Evolutionary conservation across 345 rosid genomes (phyloP).

Genomic region (Streptanthus diversifolius): DNA sequence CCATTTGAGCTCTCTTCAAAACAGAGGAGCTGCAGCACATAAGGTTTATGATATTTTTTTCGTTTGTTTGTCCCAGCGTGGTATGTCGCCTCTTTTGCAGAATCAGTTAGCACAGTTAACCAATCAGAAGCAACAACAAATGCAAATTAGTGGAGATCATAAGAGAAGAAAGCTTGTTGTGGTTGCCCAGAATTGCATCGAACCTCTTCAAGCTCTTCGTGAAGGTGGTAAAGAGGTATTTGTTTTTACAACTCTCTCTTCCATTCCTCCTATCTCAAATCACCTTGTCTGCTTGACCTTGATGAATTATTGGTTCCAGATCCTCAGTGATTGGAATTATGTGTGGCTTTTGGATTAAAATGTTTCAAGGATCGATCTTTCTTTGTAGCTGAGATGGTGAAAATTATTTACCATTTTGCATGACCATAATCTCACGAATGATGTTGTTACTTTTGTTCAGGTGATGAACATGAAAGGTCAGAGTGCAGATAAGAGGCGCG

Average conservation of each 20-base stretch:
- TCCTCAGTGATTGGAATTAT: not conserved
- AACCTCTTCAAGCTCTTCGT: constrained; percentile 95
- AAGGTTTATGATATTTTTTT: not conserved
- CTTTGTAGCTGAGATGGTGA: not conserved
- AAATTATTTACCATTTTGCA: not conserved
- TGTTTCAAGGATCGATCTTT: not conserved
- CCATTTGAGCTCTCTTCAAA: not conserved
- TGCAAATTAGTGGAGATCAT: constrained; percentile 34
- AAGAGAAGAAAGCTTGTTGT: constrained; percentile 64
- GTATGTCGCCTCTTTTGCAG: constrained; percentile 68
- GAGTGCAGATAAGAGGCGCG: constrained; percentile 52
- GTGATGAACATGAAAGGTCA: constrained; percentile 54
- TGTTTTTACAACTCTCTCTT: not conserved
- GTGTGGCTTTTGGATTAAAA: not conserved
- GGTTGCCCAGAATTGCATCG: constrained; percentile 79
- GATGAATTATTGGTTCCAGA: not conserved
- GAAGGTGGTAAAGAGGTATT: constrained; percentile 65
- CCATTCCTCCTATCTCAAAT: not conserved
- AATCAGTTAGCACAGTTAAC: constrained; percentile 68
- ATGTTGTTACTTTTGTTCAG: constrained; percentile 34
- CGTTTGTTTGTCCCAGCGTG: constrained; percentile 51
- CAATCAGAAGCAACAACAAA: constrained; percentile 38
- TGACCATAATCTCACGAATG: not conserved
- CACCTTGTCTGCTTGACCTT: not conserved
- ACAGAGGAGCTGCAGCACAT: not conserved